A percentile compares a stretch with the other conserved stretches of the same genome.
Conservation (phyloP, 2,329 filamentous ascomycete genomes). For the Scytalidium lignicola region DNA sequence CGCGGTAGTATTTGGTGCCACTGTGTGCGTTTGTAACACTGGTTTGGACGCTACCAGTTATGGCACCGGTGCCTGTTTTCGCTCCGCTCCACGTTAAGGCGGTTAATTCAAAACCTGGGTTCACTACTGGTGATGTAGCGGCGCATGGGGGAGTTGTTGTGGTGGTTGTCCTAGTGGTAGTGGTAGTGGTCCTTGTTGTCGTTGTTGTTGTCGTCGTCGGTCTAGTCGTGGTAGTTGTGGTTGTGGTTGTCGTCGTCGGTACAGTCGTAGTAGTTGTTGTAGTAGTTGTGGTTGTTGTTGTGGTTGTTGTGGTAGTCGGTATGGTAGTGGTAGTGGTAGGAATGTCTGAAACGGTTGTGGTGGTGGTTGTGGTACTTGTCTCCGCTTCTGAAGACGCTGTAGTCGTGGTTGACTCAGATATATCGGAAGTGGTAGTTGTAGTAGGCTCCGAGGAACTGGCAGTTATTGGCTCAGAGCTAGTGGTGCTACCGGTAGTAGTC, state of each 20-base stretch:
- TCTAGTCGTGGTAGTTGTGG: neutral
- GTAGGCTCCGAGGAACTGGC: no score
- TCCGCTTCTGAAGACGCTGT: no score
- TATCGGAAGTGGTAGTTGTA: no score
- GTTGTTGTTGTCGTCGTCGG: neutral
- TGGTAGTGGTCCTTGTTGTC: neutral
- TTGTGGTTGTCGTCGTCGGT: neutral
- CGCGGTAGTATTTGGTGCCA: neutral
- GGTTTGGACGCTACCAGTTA: neutral
- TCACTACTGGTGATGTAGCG: neutral
- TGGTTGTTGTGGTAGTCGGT: no score
- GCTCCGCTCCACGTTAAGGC: neutral
- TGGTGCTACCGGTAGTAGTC: neutral
- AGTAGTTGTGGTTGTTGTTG: no score
- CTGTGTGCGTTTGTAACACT: neutral
- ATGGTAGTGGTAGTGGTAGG: no score
- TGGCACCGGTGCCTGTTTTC: neutral
- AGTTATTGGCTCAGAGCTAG: slow-evolving; percentile 5
- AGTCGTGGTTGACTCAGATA: no score
- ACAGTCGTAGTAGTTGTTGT: no score
- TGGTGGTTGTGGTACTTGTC: neutral
- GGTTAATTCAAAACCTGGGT: neutral
- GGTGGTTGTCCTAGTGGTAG: neutral
- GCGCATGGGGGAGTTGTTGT: neutral
- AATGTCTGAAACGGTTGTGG: no score